Conservation (phyloP, 345 rosid genomes). For the Populus nigra region DNA sequence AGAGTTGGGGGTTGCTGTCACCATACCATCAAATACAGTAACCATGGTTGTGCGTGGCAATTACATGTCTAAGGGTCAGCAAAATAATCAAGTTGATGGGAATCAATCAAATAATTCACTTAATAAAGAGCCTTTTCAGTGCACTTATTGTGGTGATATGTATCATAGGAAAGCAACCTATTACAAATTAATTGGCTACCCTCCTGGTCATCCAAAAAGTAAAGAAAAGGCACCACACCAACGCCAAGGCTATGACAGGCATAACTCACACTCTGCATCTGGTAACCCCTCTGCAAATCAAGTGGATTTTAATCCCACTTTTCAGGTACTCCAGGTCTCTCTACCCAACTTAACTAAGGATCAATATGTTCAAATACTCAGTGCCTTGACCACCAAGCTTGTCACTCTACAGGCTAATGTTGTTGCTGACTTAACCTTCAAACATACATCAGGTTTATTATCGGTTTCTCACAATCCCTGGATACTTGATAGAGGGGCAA, state of each 20-base stretch:
- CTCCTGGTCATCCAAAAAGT: not conserved
- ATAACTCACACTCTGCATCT: not conserved
- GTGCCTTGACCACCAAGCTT: not conserved
- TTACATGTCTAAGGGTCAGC: not conserved
- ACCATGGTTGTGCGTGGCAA: not conserved
- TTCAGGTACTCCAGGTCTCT: not conserved
- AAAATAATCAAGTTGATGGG: too few species aligned
- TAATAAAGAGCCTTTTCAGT: not conserved
- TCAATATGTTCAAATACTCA: not conserved
- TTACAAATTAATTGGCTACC: not conserved
- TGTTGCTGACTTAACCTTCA: not conserved
- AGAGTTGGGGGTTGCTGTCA: not conserved
- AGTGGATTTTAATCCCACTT: not conserved
- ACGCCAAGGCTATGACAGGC: not conserved
- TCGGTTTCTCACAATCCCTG: not conserved
- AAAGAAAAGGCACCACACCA: not conserved
- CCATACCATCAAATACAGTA: not conserved
- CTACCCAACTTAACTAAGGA: not conserved
- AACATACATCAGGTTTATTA: not conserved
- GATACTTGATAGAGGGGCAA: slow-evolving; percentile 9
- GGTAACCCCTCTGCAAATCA: not conserved
- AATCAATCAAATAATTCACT: not conserved
- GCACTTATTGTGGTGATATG: not conserved
- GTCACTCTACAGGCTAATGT: not conserved
- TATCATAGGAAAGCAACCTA: not conserved